Base-by-base conservation (phyloP, 2,329 filamentous ascomycete species). In the Amauroascus verrucosus region DNA sequence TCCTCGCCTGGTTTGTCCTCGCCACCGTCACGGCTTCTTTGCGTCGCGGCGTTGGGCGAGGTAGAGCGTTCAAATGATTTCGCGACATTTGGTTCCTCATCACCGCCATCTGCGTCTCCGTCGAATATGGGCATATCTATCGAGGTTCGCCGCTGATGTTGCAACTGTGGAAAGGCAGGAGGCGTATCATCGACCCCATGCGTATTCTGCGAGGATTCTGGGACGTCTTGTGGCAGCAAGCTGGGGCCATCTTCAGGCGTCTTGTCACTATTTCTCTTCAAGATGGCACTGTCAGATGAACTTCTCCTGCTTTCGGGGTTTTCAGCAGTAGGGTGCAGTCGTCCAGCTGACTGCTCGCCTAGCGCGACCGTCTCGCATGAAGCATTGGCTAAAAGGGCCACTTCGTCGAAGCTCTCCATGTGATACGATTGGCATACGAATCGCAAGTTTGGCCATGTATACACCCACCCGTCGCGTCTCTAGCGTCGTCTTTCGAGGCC, bases 51-150 rank as follows among this genome's bases (percentile, higher is more conserved):
- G 2, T 68, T 65, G 1, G 68, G 68, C 4, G 71, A 70, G 3
- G 60, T 58, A 37, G 69, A 67, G 33, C 72, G 68, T 51, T 71
- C 66, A 52, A 74, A 74, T 0, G 72, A 74, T 1, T 70, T 72
- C 22, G 72, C 71, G 13, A 73, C 58, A 32, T 64, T 64, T 7
- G 72, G 67, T 41, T 74, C 72, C 55, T 75, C 72, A 53, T 75
- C 71, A 44, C 69, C 72, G 24, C 66, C 69, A 18, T 70, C 69
- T 1, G 59, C 61, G 38, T 63, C 63, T 48, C 64, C 63, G 32
- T 67, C 65, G 44, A 63, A 62, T 33, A 66, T 59, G 22, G 62
- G 59, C 32, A 64, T 57, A n/a, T 64, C 61, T 4, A 64, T 57
- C 8, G 67, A 61, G n/a, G 60, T 58, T 8, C 64, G 59, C 2